These are phyloP conservation scores for Puccinia horiana DNA, from an alignment of 1,284 basidiomycete genomes.

Conservation along the genomic window DNA sequence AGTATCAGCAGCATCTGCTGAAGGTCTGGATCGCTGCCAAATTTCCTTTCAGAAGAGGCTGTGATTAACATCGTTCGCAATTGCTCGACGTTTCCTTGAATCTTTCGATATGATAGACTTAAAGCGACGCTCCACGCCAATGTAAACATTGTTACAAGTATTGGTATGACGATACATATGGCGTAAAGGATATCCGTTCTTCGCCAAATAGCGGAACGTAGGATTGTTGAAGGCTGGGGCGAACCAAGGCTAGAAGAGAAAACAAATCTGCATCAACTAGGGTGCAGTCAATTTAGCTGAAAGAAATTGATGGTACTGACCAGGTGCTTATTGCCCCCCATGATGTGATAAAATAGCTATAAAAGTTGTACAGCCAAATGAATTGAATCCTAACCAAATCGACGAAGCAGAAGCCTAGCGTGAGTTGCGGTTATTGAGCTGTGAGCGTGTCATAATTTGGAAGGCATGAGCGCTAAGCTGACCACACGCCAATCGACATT, in stretches of 20 bases:
- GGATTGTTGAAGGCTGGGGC: slow-evolving; percentile 23
- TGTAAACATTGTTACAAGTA: slow-evolving; percentile 27
- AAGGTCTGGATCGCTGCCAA: neutral
- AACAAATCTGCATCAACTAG: neutral
- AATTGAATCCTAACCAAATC: slow-evolving; percentile 32
- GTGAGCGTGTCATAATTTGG: neutral
- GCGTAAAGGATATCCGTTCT: slow-evolving; percentile 20
- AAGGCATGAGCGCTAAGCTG: neutral
- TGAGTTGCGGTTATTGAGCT: neutral
- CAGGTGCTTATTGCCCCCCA: slow-evolving; percentile 47
- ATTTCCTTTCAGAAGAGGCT: slow-evolving; percentile 37
- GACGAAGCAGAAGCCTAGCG: neutral
- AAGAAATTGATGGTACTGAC: slow-evolving; percentile 14
- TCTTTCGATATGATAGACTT: slow-evolving; percentile 16
- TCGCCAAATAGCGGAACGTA: neutral
- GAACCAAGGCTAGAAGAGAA: slow-evolving; percentile 23
- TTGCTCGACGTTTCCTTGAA: slow-evolving; percentile 5
- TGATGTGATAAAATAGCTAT: slow-evolving; percentile 46
- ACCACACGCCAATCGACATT: slow-evolving; percentile 46
- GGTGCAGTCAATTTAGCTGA: neutral
- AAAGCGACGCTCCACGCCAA: slow-evolving; percentile 30
- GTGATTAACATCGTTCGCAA: slow-evolving; percentile 11
- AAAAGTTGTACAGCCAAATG: slow-evolving; percentile 41
- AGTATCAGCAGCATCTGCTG: neutral
- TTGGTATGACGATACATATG: slow-evolving; percentile 24